Evolutionary conservation across 257 asterid genomes (phyloP).

Genomic region (Apocynum venetum): DNA sequence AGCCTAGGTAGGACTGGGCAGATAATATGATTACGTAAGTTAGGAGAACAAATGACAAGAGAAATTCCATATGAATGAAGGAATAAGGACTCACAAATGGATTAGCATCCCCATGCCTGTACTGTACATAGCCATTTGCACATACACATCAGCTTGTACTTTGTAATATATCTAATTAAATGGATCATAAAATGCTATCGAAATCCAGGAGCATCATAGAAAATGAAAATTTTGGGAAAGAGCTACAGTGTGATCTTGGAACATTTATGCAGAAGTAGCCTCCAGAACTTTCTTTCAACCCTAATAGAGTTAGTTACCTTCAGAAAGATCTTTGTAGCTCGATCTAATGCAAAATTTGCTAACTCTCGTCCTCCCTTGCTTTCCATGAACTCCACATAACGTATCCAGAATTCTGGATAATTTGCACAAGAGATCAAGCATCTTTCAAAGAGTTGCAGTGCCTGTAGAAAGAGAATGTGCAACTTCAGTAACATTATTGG

Average conservation of each 20-base stretch:
- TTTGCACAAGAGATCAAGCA: conserved; percentile 90
- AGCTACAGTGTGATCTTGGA: no score
- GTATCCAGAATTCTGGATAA: conserved; percentile 91
- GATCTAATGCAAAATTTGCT: conserved; percentile 63
- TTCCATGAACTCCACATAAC: conserved; percentile 80
- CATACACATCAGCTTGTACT: not conserved
- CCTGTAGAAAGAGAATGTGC: conserved; percentile 38
- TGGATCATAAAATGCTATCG: not conserved
- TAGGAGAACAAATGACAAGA: not conserved
- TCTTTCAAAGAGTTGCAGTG: conserved; percentile 75
- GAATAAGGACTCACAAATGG: not conserved
- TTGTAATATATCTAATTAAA: not conserved
- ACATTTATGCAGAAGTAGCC: not conserved
- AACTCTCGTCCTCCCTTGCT: conserved; percentile 75
- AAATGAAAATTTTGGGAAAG: not conserved
- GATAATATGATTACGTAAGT: not conserved
- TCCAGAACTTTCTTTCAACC: not conserved
- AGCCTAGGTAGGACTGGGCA: not conserved
- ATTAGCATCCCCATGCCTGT: not conserved
- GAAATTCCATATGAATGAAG: not conserved
- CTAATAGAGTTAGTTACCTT: conserved; percentile 45
- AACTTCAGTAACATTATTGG: conserved; percentile 13
- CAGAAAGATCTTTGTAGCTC: conserved; percentile 67
- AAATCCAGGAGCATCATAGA: not conserved
- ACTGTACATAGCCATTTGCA: not conserved